These are phyloP conservation scores for Musa balbisiana DNA, from an alignment of 202 grass and related monocot species.

Conservation along the genomic window DNA sequence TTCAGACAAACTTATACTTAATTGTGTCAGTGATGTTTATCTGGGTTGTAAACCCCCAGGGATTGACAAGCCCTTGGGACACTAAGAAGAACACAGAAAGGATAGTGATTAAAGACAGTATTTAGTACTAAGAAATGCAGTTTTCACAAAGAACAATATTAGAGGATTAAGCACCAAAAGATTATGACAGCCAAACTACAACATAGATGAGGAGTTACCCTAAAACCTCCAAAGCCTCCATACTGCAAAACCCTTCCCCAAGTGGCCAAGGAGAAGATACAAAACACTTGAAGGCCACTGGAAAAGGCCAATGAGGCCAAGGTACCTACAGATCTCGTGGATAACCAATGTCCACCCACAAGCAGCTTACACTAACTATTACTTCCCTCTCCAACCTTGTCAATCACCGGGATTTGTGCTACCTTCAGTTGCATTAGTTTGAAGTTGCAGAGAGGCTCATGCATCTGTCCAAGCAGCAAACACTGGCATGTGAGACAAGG, in stretches of 20 bases:
- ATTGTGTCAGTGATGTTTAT: too few species aligned
- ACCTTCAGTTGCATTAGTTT: background rate
- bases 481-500: constrained; percentile 71
- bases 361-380: too few species aligned
- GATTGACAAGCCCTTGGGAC: background rate
- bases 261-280: background rate
- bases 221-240: constrained; percentile 34
- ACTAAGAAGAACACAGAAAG: background rate
- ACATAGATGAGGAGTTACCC: constrained; percentile 6
- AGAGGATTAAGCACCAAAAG: background rate
- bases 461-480: constrained; percentile 85
- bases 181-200: constrained; percentile 1
- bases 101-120: background rate
- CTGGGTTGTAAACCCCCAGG: background rate
- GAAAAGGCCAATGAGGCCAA: constrained; percentile 36
- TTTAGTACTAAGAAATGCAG: background rate
- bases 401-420: too few species aligned
- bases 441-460: constrained; percentile 13
- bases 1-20: too few species aligned
- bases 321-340: too few species aligned
- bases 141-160: background rate
- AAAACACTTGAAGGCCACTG: constrained; percentile 13
- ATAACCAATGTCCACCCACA: too few species aligned
- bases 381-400: too few species aligned
- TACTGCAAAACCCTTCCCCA: constrained; percentile 60